Percentiles rank a stretch among this genome's conserved stretches.
Conservation (phyloP, 139 green algal species). For the Tetradesmus lagerheimii region DNA sequence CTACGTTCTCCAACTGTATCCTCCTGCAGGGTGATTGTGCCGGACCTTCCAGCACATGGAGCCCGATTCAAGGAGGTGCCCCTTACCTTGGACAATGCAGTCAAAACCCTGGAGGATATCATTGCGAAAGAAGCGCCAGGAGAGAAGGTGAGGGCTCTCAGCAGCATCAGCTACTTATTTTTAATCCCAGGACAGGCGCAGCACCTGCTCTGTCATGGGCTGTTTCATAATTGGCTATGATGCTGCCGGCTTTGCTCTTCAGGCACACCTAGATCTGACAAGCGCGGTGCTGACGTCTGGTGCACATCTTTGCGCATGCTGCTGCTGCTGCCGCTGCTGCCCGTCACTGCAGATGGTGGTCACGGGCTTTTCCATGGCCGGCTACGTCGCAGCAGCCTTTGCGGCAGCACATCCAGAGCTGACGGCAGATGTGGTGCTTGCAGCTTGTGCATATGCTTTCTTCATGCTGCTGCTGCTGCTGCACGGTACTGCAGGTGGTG, state of each 20-base stretch:
- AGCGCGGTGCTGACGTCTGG: too few species aligned
- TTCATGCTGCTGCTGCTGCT: too few species aligned
- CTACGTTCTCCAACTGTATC: not conserved
- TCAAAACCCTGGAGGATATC: not conserved
- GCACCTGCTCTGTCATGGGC: too few species aligned
- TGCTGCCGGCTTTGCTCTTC: too few species aligned
- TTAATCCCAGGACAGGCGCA: too few species aligned
- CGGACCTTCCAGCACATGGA: constrained; percentile 46
- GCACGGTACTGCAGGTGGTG: constrained; percentile 37
- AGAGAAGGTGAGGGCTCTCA: constrained; percentile 36
- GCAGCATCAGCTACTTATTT: too few species aligned
- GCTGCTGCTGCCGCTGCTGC: too few species aligned
- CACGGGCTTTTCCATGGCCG: constrained; percentile 46
- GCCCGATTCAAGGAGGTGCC: constrained; percentile 23
- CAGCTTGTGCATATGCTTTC: constrained; percentile 18
- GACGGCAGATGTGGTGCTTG: constrained; percentile 23
- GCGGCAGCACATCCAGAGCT: constrained; percentile 40
- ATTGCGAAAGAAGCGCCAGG: constrained; percentile 9
- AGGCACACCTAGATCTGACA: too few species aligned
- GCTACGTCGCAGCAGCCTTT: constrained; percentile 41
- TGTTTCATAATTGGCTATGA: too few species aligned
- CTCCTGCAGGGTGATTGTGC: constrained; percentile 32
- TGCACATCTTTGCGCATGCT: too few species aligned
- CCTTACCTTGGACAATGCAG: constrained; percentile 27
- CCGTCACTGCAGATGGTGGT: constrained; percentile 39